Percentiles rank a stretch among this genome's conserved stretches.
These are phyloP conservation scores for Bothriochloa decipiens DNA, from an alignment of 176 grass and related monocot species.

Conservation along the genomic window DNA sequence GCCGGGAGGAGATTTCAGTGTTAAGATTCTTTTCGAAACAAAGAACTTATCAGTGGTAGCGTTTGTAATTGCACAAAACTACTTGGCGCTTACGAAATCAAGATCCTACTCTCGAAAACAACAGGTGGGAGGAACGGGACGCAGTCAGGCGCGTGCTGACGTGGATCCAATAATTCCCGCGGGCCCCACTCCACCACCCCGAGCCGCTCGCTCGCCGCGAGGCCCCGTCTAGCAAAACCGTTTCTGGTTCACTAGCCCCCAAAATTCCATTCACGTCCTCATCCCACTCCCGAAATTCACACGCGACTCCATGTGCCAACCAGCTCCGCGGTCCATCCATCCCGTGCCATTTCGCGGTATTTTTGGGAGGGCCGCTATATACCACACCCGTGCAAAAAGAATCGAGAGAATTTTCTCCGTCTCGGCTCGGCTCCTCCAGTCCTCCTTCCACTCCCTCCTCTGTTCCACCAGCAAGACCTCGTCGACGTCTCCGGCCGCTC, in stretches of 20 bases:
- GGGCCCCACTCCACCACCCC: conserved; percentile 28
- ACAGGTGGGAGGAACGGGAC: not conserved
- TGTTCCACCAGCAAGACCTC: not conserved
- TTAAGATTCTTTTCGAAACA: too few relatives aligned
- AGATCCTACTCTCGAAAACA: not conserved
- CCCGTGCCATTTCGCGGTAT: not conserved
- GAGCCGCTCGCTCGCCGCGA: not conserved
- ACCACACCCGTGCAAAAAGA: conserved; percentile 23
- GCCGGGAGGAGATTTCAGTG: too few relatives aligned
- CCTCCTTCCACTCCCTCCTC: not conserved
- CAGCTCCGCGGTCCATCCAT: not conserved
- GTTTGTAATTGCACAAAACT: not conserved
- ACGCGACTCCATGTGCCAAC: not conserved
- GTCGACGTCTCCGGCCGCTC: not conserved
- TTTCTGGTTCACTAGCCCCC: conserved; percentile 38
- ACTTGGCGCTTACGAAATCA: not conserved
- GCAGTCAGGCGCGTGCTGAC: conserved; percentile 11
- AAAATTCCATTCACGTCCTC: conserved; percentile 32
- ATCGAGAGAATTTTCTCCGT: conserved; percentile 15
- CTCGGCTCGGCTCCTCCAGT: not conserved
- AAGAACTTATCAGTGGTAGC: not conserved
- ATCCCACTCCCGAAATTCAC: not conserved
- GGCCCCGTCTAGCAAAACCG: conserved; percentile 30
- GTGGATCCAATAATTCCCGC: conserved; percentile 50
- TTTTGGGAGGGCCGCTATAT: conserved; percentile 1